A percentile compares a stretch with the other conserved stretches of the same genome.
These are phyloP conservation scores for Auriscalpium microsporum DNA, from an alignment of 768 basidiomycete species.

Conservation along the genomic window DNA sequence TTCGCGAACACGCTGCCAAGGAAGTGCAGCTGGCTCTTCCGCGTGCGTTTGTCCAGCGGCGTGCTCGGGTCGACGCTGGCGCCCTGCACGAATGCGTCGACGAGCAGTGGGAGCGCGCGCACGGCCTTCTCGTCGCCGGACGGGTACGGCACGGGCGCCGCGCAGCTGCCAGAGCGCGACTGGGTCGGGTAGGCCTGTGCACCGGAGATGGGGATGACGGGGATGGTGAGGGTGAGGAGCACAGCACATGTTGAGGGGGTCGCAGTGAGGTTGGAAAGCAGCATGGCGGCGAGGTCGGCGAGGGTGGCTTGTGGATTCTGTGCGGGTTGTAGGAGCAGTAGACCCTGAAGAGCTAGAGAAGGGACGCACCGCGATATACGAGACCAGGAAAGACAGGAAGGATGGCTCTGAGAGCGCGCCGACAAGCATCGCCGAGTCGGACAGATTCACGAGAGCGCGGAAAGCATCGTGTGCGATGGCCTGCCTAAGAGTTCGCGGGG, in stretches of 20 bases:
- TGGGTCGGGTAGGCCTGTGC: slow-evolving; percentile 62
- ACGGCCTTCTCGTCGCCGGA: slow-evolving; percentile 42
- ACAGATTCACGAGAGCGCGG: slow-evolving; percentile 87
- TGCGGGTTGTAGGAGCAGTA: slow-evolving; percentile 7
- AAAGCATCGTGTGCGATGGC: slow-evolving; percentile 92
- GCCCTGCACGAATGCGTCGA: slow-evolving; percentile 83
- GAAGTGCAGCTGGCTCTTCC: slow-evolving; percentile 84
- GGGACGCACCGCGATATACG: slow-evolving; percentile 80
- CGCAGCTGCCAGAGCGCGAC: slow-evolving; percentile 74
- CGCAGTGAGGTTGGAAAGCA: slow-evolving; percentile 88
- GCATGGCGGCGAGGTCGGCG: slow-evolving; percentile 94
- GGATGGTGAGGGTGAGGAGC: slow-evolving; percentile 57
- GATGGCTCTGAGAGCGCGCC: slow-evolving; percentile 56
- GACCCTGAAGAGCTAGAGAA: neutral
- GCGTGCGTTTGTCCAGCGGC: slow-evolving; percentile 38
- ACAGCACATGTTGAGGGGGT: slow-evolving; percentile 57
- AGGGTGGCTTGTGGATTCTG: slow-evolving; percentile 88
- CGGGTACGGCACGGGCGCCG: slow-evolving; percentile 67
- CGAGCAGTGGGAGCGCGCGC: slow-evolving; percentile 67
- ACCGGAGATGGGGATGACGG: slow-evolving; percentile 43
- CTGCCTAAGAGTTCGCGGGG: slow-evolving; percentile 29
- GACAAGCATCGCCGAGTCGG: slow-evolving; percentile 69
- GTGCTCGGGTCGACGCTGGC: slow-evolving; percentile 44
- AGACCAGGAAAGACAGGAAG: slow-evolving; percentile 76
- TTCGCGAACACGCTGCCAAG: slow-evolving; percentile 93